Evolutionary conservation across 2,329 filamentous ascomycete genomes (phyloP), one percentile per base, ranked within the genome.

Genomic region (Cordyceps militaris): DNA sequence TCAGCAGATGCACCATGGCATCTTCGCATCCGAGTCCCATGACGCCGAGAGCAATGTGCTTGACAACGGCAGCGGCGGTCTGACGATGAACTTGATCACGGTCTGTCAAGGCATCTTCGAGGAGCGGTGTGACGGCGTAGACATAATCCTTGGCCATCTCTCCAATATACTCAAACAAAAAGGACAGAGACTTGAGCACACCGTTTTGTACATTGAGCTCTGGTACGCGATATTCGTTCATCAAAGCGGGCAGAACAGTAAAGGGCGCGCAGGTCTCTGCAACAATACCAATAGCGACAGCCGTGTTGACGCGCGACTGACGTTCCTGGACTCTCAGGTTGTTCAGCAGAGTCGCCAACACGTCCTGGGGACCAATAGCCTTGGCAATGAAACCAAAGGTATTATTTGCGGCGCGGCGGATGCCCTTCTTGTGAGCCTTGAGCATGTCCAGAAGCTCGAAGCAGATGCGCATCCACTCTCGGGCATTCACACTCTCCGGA

Each of bases 81-180:
- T 99, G 94, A 28, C 94, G 86, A 75, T 99, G 94, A 1, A 99
- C 94, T 75, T 99, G 94, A 71, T 99, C 94, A 61, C 94, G 87
- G 72, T 99, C 94, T 73, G 97, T 97, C 61, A 99, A 85, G 2
- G 95, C 94, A 69, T 99, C 94, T 70, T 99, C 94, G 2, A 99
- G 85, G 10, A 99, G 79, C 7, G 94, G 94, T 2, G 92, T 97
- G 34, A 99, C 92, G 19, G 95, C 94, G 69, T 99, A 99, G 69
- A 99, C 94, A 71, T 99, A 99, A 73, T 99, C 94, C 76, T 97
- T 99, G 62, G 91, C 91, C 94, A 99, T 97, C 74, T 99, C 94
- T 62, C 94, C 94, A 71, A 99, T 99, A 74, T 99, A 99, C 70
- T 99, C 94, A 69, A 97, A 99, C 61, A 99, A 80, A 81, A 99